phyloP scores from a whole-genome alignment of 140 eudicot genomes.

The Senecio squalidus region DNA sequence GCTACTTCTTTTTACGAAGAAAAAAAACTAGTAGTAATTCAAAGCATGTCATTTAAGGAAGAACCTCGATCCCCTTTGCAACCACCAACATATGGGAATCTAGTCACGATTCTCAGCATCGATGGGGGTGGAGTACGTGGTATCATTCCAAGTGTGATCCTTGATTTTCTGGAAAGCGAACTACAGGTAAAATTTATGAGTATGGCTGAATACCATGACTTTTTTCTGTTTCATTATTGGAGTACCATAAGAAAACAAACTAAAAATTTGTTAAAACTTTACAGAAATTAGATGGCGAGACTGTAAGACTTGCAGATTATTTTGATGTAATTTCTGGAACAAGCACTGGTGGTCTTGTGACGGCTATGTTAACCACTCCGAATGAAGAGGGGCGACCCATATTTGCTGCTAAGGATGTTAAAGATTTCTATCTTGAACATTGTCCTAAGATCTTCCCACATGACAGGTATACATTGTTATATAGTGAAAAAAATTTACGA shows the following conservation, averaged over 20 bases:
- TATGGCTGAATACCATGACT: too few species aligned
- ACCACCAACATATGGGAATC: slow-evolving; percentile 32
- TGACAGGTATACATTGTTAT: slow-evolving; percentile 9
- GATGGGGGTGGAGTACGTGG: slow-evolving; percentile 9
- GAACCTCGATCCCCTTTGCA: slow-evolving; percentile 19
- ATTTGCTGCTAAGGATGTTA: slow-evolving; percentile 43
- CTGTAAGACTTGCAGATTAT: slow-evolving; percentile 39
- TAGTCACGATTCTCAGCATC: slow-evolving; percentile 26
- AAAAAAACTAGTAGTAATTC: too few species aligned
- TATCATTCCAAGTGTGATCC: slow-evolving; percentile 4
- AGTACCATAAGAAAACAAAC: not conserved
- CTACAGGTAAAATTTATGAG: not conserved
- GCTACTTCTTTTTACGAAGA: too few species aligned
- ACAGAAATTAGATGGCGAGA: slow-evolving; percentile 33
- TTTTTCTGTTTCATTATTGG: not conserved
- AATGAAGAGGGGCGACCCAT: slow-evolving; percentile 32
- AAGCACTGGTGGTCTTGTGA: slow-evolving; percentile 50
- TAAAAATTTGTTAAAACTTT: not conserved
- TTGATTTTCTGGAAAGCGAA: slow-evolving; percentile 5
- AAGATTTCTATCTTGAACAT: slow-evolving; percentile 31
- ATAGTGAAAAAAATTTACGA: not conserved
- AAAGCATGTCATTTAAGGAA: slow-evolving; percentile 24
- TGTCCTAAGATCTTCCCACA: slow-evolving; percentile 46
- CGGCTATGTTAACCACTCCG: slow-evolving; percentile 48
- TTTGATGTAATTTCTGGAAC: slow-evolving; percentile 47